Evolutionary conservation across 2,329 filamentous ascomycete genomes (phyloP).

Genomic region (Sporothrix brunneoviolacea): DNA sequence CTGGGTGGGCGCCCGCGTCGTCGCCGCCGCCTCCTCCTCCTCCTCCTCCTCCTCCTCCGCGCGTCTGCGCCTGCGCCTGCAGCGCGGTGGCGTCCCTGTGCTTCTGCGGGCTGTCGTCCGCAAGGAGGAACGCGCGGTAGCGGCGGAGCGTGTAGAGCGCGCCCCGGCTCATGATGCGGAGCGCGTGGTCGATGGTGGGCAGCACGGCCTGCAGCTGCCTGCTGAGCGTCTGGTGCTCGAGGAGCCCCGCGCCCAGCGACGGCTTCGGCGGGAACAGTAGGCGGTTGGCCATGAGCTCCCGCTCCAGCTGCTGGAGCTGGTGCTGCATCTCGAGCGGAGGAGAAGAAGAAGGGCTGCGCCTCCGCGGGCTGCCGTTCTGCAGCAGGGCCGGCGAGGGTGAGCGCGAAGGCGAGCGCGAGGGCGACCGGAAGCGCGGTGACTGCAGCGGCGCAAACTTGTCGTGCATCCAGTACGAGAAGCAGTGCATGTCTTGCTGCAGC

Average conservation of each 20-base stretch:
- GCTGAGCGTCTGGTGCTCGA: background rate
- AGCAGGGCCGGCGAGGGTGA: background rate
- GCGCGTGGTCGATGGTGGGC: constrained; percentile 18
- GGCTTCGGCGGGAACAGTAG: background rate
- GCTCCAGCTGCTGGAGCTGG: background rate
- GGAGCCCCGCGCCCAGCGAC: background rate
- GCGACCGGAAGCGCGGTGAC: background rate
- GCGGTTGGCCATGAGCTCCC: background rate
- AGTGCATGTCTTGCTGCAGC: background rate
- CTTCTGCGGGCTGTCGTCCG: constrained; percentile 18
- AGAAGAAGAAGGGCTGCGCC: too few species aligned
- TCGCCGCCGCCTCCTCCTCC: too few species aligned
- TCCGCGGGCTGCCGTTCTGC: too few species aligned
- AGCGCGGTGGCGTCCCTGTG: too few species aligned
- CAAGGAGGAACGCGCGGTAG: constrained; percentile 22
- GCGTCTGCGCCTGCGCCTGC: too few species aligned
- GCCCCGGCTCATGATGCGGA: constrained; percentile 14
- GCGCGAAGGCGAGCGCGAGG: background rate
- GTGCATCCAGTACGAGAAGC: constrained; percentile 6
- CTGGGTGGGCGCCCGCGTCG: constrained; percentile 4
- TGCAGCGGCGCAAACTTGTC: background rate
- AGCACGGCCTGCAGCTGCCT: constrained; percentile 19
- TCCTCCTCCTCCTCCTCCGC: too few species aligned
- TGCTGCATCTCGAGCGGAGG: too few species aligned
- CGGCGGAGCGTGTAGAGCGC: constrained; percentile 10